Percentiles rank a stretch among this genome's conserved stretches.
Evolutionary conservation across 2,329 filamentous ascomycete genomes (phyloP).

Genomic region (Arthrobotrys sphaeroides): DNA sequence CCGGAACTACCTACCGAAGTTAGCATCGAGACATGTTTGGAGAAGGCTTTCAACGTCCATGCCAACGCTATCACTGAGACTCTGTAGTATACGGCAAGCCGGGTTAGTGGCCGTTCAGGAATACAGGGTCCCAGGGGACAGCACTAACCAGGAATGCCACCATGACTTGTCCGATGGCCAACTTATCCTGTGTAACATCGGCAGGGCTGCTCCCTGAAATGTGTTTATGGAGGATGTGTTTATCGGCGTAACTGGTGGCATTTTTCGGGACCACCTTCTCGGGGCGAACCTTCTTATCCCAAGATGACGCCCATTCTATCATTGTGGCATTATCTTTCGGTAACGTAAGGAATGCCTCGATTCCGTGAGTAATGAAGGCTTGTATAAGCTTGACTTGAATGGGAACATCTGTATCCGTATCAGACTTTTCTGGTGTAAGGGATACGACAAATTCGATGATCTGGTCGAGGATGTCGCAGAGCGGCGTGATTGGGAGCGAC

Average conservation of each 20-base stretch:
- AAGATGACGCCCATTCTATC: conserved; percentile 31
- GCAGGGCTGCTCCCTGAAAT: not conserved
- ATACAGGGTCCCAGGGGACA: not conserved
- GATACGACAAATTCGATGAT: conserved; percentile 43
- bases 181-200: conserved; percentile 17
- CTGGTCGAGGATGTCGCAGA: conserved; percentile 34
- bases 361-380: conserved; percentile 50
- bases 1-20: conserved; percentile 5
- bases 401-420: conserved; percentile 28
- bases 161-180: conserved; percentile 38
- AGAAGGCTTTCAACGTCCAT: conserved; percentile 45
- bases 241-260: not conserved
- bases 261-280: conserved; percentile 43
- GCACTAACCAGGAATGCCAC: conserved; percentile 40
- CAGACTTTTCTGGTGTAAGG: conserved; percentile 13
- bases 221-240: conserved; percentile 17
- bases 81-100: not conserved
- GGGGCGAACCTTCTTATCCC: conserved; percentile 44
- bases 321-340: conserved; percentile 39
- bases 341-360: conserved; percentile 41
- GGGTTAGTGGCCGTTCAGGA: not conserved
- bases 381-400: conserved; percentile 47
- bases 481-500: conserved; percentile 21
- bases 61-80: conserved; percentile 33
- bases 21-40: conserved; percentile 36